phyloP scores from a whole-genome alignment of 345 rosid species.

The Hibiscus mutabilis region DNA sequence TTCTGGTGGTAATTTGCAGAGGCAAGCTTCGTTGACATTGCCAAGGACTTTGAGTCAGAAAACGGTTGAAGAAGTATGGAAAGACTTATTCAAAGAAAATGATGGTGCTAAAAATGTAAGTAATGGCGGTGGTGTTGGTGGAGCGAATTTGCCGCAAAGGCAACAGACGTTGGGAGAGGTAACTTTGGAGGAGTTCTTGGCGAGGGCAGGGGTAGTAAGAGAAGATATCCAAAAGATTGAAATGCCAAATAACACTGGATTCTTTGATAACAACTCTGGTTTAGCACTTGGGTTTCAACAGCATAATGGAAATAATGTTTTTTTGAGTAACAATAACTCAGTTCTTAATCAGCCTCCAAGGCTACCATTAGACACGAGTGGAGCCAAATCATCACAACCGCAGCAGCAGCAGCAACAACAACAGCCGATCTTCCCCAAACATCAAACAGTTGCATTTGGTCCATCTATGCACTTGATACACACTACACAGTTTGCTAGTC shows the following conservation, averaged over 20 bases:
- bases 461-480: conserved; percentile 34
- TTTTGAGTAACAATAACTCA: conserved; percentile 30
- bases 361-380: conserved; percentile 39
- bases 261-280: conserved; percentile 42
- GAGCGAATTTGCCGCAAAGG: conserved; percentile 43
- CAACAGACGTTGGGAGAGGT: conserved; percentile 65
- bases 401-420: conserved; percentile 19
- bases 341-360: conserved; percentile 38
- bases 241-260: conserved; percentile 30
- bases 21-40: conserved; percentile 90
- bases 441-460: conserved; percentile 50
- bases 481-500: conserved; percentile 31
- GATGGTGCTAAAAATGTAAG: conserved; percentile 28
- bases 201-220: conserved; percentile 74
- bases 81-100: conserved; percentile 49
- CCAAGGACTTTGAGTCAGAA: conserved; percentile 90
- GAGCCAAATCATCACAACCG: conserved; percentile 27
- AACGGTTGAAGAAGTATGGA: conserved; percentile 97
- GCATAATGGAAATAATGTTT: conserved; percentile 36
- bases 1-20: conserved; percentile 60
- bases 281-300: conserved; percentile 56
- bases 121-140: conserved; percentile 19
- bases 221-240: conserved; percentile 55
- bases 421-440: conserved; percentile 64
- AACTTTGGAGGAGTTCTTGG: conserved; percentile 90